Conservation (phyloP, 1,139 yeast species). For the Suhomyces bribrorum region DNA sequence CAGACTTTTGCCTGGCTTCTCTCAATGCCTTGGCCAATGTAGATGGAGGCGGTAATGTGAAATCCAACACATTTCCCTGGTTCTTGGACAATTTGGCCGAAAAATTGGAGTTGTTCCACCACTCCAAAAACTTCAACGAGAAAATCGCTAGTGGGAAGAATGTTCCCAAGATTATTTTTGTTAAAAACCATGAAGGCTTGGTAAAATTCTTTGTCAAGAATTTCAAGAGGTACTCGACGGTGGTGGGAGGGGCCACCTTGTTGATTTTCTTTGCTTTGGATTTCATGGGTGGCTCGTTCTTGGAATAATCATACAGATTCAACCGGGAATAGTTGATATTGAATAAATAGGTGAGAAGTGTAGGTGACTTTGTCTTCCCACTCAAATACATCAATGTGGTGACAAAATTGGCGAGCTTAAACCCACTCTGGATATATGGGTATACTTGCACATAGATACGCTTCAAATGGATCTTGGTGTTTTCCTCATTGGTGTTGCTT, state of each 20-base stretch:
- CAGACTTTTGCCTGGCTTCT: no score
- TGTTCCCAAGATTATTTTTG: conserved; percentile 45
- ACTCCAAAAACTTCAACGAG: conserved; percentile 80
- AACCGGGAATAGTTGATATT: conserved; percentile 72
- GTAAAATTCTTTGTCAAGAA: conserved; percentile 33
- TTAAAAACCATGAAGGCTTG: conserved; percentile 41
- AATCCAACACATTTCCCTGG: conserved; percentile 50
- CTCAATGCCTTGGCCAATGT: conserved; percentile 21
- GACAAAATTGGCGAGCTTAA: conserved; percentile 55
- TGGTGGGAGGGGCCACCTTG: conserved; percentile 53
- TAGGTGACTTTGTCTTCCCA: conserved; percentile 65
- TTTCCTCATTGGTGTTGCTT: conserved; percentile 31
- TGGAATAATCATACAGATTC: conserved; percentile 59
- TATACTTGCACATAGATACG: conserved; percentile 56
- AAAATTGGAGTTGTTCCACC: conserved; percentile 90
- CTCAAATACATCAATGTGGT: conserved; percentile 68
- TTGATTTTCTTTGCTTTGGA: conserved; percentile 20
- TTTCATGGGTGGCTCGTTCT: conserved; percentile 39
- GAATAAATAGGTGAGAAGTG: conserved; percentile 62
- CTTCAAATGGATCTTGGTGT: conserved; percentile 34
- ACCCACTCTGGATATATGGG: conserved; percentile 56
- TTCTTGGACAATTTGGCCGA: conserved; percentile 61
- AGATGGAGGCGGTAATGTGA: conserved; percentile 57
- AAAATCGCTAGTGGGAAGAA: conserved; percentile 86
- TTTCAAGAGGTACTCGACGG: conserved; percentile 44